Percentiles rank a stretch among this genome's conserved stretches.
These are phyloP conservation scores for Penicillium expansum DNA, from an alignment of 2,329 filamentous ascomycete species.

Conservation along the genomic window DNA sequence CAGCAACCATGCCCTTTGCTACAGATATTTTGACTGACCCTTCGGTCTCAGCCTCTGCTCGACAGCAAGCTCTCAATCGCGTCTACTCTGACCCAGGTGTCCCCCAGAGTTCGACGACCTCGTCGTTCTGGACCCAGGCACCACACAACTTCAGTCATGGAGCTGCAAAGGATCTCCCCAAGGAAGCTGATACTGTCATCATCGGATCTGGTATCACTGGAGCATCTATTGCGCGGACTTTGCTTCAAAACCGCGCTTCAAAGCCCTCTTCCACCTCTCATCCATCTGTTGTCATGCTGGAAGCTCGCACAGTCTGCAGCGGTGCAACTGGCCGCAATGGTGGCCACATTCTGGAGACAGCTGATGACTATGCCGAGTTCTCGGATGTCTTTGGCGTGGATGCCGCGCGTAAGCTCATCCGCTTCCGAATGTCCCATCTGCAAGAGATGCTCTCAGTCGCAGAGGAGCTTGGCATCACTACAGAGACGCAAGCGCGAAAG, in stretches of 20 bases:
- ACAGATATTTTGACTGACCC: constrained; percentile 20
- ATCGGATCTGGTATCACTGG: constrained; percentile 34
- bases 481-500: constrained; percentile 25
- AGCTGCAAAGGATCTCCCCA: constrained; percentile 20
- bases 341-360: constrained; percentile 31
- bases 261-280: background rate
- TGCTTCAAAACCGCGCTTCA: constrained; percentile 17
- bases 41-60: constrained; percentile 15
- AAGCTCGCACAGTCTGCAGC: constrained; percentile 32
- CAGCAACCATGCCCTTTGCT: constrained; percentile 23
- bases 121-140: constrained; percentile 34
- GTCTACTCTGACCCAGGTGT: constrained; percentile 28
- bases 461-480: constrained; percentile 20
- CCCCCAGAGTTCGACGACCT: constrained; percentile 29
- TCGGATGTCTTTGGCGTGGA: constrained; percentile 19
- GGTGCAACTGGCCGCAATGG: constrained; percentile 38
- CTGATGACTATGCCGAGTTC: constrained; percentile 23
- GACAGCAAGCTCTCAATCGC: constrained; percentile 27
- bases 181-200: constrained; percentile 29
- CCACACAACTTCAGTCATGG: constrained; percentile 24
- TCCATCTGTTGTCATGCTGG: constrained; percentile 27
- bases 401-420: constrained; percentile 19
- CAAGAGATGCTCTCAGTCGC: constrained; percentile 21
- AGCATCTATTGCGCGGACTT: constrained; percentile 23
- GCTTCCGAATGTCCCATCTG: constrained; percentile 27